phyloP scores from a whole-genome alignment of 2,329 filamentous ascomycete species.

The Plectosphaerella sp. region DNA sequence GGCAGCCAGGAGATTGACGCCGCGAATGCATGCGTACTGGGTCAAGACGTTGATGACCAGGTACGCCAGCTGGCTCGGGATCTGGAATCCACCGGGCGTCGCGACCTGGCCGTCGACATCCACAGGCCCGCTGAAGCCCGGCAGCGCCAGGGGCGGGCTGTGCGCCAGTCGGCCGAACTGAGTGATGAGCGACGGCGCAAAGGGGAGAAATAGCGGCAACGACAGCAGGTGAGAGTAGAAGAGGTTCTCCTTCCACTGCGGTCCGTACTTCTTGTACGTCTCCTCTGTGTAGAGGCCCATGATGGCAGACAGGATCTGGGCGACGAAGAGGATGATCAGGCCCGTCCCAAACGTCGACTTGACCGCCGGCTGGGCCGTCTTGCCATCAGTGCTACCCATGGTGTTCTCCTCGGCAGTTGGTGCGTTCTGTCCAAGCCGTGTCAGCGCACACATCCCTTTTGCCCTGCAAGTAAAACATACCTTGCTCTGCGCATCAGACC shows the following conservation, averaged over 20 bases:
- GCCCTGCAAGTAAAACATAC: constrained; percentile 35
- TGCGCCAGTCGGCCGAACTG: constrained; percentile 60
- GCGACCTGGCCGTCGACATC: neutral
- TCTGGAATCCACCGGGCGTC: constrained; percentile 13
- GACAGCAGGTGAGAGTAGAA: constrained; percentile 86
- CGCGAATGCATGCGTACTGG: constrained; percentile 91
- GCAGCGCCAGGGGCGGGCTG: constrained; percentile 56
- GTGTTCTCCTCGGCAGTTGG: constrained; percentile 12
- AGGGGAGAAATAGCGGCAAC: constrained; percentile 70
- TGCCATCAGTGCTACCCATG: neutral
- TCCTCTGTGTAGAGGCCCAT: constrained; percentile 96
- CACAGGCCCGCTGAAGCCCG: constrained; percentile 10
- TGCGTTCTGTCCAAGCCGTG: neutral
- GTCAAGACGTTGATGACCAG: constrained; percentile 77
- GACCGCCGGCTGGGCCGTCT: constrained; percentile 1
- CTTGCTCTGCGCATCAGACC: constrained; percentile 84
- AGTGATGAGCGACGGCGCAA: constrained; percentile 58
- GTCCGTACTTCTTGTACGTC: constrained; percentile 79
- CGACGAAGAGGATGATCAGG: constrained; percentile 76
- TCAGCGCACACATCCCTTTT: neutral
- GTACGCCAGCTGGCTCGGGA: constrained; percentile 69
- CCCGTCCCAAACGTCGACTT: constrained; percentile 56
- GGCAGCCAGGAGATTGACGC: constrained; percentile 89
- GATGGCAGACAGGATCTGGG: constrained; percentile 84
- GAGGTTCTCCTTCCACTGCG: constrained; percentile 91